Base-by-base conservation (phyloP, 169 alveolate species). In the Plasmodium gonderi region DNA sequence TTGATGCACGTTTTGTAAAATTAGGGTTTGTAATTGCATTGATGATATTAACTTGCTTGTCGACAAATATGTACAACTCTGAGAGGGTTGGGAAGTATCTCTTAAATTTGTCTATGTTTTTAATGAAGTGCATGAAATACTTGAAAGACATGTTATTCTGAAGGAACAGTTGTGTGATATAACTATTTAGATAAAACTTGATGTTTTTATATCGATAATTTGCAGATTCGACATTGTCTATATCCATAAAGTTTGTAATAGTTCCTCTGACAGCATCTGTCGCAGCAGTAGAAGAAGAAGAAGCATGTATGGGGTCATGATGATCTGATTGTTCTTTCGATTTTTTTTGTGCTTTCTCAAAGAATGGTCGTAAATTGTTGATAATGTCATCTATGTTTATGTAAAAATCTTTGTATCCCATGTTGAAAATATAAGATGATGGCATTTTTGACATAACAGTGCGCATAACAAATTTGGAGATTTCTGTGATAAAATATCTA, bases 71-170 rank as follows among this genome's bases (percentile, higher is more conserved):
- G 68, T 85, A 85, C 47, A 85, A 3, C 68, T 85, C 92, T 0
- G 92, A 51, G 44, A 85, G 47, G 31, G 92, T 9, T 2, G 92
- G 92, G 44, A 85, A 85, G 67, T 75, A 85, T 29, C 29, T 33
- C 79, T 85, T 85, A 33, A 74, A 85, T 2, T 33, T 74, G 67
- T 85, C 74, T 12, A 85, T 54, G 33, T 72, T 47, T 85, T 85
- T 51, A 14, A 75, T 74, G 31, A 85, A 54, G 1, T 72, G 47
- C 6, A 36, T 11, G 31, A 85, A 75, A 78, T 74, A 54, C 33
- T 72, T 85, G 33, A 72, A 75, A n/a, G 60, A 47, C 65, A 75
- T 75, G 64, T 85, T 74, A 74, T 85, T 85, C 17, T 85, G 44
- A 9, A 75, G 68, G 17, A 76, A 72, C 44, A 33, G 64, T 54